Evolutionary conservation across 1,284 basidiomycete species (phyloP).

Genomic region (Ganoderma sp.): DNA sequence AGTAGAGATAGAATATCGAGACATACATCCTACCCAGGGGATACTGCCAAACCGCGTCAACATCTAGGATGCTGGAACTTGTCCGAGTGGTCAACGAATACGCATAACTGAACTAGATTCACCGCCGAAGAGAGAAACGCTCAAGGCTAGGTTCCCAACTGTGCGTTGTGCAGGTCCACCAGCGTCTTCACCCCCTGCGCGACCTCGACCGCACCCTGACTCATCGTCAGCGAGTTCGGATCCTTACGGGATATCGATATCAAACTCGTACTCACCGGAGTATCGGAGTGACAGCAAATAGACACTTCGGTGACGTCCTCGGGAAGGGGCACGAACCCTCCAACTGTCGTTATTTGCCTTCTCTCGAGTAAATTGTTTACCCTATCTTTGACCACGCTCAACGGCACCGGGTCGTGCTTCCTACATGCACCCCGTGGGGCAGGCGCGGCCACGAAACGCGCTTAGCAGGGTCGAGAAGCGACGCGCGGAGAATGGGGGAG

Average conservation of each 20-base stretch:
- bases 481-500: background rate
- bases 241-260: background rate
- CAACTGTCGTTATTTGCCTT: slow-evolving; percentile 50
- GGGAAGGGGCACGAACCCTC: slow-evolving; percentile 51
- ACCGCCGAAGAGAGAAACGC: too few relatives aligned
- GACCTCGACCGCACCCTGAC: slow-evolving; percentile 57
- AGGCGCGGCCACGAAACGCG: background rate
- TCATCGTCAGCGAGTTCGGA: background rate
- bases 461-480: background rate
- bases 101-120: too few relatives aligned
- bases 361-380: slow-evolving; percentile 41
- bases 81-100: too few relatives aligned
- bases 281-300: slow-evolving; percentile 71
- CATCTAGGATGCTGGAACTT: too few relatives aligned
- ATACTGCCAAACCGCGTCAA: too few relatives aligned
- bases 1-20: too few relatives aligned
- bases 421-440: slow-evolving; percentile 37
- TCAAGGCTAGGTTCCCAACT: background rate
- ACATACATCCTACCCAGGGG: too few relatives aligned
- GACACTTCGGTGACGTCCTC: slow-evolving; percentile 55
- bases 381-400: slow-evolving; percentile 50
- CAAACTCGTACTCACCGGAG: slow-evolving; percentile 51
- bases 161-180: slow-evolving; percentile 55
- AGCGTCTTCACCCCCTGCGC: slow-evolving; percentile 54
- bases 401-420: slow-evolving; percentile 55